Evolutionary conservation across 306 rosid species (phyloP), one percentile per base, ranked within the genome.

Genomic region (Cicer pinnatifidum): DNA sequence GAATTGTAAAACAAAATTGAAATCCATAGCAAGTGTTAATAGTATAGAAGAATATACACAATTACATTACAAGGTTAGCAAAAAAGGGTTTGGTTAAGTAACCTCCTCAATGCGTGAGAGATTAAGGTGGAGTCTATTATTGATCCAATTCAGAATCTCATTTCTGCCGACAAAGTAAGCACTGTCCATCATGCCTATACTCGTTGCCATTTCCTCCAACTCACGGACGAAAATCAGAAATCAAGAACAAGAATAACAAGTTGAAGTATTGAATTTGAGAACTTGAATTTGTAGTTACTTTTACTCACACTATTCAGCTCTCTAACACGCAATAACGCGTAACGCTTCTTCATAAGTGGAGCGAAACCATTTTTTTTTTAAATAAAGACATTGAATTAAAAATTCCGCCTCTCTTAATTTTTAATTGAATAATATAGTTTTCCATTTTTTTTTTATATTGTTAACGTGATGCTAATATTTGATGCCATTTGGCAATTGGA

Each of bases 41-140:
- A 46, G 37, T 9, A 73, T 28, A 53, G 28, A 46, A 33, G 47
- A 45, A 2, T 19, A 48, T 19, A 19, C 8, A 43, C 2, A 62
- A 52, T 13, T 5, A 58, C 68, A 68, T 53, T 37, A 17, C 2
- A 74, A 61, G 11, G 8, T 66, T 6, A 60, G 60, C 41, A 44
- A 12, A 37, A 37, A 39, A 6, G 56, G 65, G 43, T 67, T n/a
- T 4, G 40, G 10, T 6, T 43, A 6, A 19, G 62, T 6, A 73
- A 93, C 93, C 92, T 91, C 98, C 82, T 93, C 98, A 82, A 93
- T 80, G 58, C 96, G 98, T 2, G 91, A 85, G 83, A 93, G 98
- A 83, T 81, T 85, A 58, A 93, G 93, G 72, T 93, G 98, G 54
- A 93, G 97, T 48, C 88, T 81, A 71, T 78, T 88, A 85, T 93